phyloP scores from a whole-genome alignment of 2,329 filamentous ascomycete genomes.

The Xylariomycetidae sp. region DNA sequence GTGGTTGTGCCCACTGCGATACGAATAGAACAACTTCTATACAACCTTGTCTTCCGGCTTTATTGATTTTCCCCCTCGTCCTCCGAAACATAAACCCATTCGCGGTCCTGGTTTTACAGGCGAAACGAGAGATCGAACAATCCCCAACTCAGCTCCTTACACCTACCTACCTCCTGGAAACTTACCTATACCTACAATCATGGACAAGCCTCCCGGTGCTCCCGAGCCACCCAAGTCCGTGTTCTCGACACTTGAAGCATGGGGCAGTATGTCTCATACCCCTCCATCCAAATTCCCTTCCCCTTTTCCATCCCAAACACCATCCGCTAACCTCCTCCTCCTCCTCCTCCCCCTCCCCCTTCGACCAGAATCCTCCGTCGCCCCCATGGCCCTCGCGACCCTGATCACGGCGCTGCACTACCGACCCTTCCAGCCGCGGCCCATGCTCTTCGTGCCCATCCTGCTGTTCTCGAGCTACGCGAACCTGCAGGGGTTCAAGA shows the following conservation, averaged over 20 bases:
- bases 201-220: too few relatives aligned
- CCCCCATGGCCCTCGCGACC: slow-evolving; percentile 51
- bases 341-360: background rate
- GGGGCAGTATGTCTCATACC: slow-evolving; percentile 53
- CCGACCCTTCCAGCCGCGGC: slow-evolving; percentile 46
- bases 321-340: background rate
- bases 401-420: slow-evolving; percentile 53
- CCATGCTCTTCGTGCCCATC: slow-evolving; percentile 46
- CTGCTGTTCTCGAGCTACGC: slow-evolving; percentile 55
- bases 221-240: slow-evolving; percentile 29
- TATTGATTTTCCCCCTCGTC: too few relatives aligned
- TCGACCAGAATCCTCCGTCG: slow-evolving; percentile 46
- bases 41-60: too few relatives aligned
- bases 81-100: too few relatives aligned
- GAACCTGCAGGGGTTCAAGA: slow-evolving; percentile 55
- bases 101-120: too few relatives aligned
- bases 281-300: slow-evolving; percentile 1
- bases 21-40: too few relatives aligned
- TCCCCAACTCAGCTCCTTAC: too few relatives aligned
- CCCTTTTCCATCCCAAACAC: slow-evolving; percentile 2
- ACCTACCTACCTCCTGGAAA: too few relatives aligned
- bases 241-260: slow-evolving; percentile 34
- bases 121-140: too few relatives aligned
- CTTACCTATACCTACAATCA: too few relatives aligned
- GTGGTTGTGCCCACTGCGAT: too few relatives aligned